Percentiles rank a stretch among this genome's conserved stretches.
These are phyloP conservation scores for Passalora sequoiae DNA, from an alignment of 2,329 filamentous ascomycete genomes.

Conservation along the genomic window DNA sequence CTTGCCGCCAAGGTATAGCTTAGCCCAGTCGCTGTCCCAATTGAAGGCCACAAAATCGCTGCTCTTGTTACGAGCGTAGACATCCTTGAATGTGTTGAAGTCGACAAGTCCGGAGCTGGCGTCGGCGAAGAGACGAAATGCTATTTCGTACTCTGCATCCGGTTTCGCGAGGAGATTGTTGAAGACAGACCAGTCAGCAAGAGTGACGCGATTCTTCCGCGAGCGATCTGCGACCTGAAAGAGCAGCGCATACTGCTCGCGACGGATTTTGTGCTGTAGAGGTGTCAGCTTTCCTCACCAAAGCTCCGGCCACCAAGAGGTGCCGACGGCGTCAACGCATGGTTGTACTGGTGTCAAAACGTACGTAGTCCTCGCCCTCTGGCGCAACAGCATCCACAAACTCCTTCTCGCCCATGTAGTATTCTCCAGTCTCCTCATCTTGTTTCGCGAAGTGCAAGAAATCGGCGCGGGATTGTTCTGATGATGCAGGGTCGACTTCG, in stretches of 20 bases:
- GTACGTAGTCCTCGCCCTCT: slow-evolving; percentile 78
- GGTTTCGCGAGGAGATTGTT: slow-evolving; percentile 90
- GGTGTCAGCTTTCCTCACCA: slow-evolving; percentile 10
- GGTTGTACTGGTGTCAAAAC: slow-evolving; percentile 14
- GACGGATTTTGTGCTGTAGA: slow-evolving; percentile 88
- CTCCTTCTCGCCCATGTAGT: slow-evolving; percentile 74
- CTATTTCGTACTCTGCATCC: slow-evolving; percentile 97
- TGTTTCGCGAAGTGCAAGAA: slow-evolving; percentile 73
- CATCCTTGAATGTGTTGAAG: slow-evolving; percentile 77
- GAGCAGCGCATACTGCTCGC: slow-evolving; percentile 89
- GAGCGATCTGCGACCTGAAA: slow-evolving; percentile 85
- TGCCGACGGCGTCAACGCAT: not conserved
- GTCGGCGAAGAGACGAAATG: slow-evolving; percentile 91
- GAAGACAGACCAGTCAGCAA: slow-evolving; percentile 87
- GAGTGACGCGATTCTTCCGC: slow-evolving; percentile 64
- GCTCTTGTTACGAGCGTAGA: slow-evolving; percentile 88
- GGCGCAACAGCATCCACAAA: slow-evolving; percentile 91
- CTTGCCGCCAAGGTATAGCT: slow-evolving; percentile 84
- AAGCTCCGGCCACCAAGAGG: not conserved
- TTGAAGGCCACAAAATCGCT: slow-evolving; percentile 82
- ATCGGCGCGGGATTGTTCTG: slow-evolving; percentile 66
- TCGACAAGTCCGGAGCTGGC: slow-evolving; percentile 79
- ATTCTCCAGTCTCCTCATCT: slow-evolving; percentile 69
- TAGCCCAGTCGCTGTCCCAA: slow-evolving; percentile 95
- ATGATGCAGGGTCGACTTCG: slow-evolving; percentile 50